Base-by-base conservation (phyloP, 352 stramenopile species). In the Peronospora belbahrii region DNA sequence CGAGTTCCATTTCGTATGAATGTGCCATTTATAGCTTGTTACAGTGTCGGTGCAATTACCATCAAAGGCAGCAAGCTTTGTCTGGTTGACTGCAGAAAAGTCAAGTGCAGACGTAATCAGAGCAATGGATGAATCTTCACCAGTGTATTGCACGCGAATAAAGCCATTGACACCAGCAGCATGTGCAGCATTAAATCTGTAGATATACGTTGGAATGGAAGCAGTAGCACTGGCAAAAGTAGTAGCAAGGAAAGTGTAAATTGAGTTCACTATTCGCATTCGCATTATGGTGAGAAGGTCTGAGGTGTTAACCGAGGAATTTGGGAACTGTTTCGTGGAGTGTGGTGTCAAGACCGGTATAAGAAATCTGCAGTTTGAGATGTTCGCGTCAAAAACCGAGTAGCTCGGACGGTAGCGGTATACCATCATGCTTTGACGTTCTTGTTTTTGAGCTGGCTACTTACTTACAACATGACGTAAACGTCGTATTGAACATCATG, bases 11-110 rank as follows among this genome's bases (percentile, higher is more conserved):
- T 65, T 67, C 25, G 61, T 67, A 51, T 80, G 67, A 32, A 83
- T 71, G 53, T 83, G 70, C 65, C 68, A 83, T 52, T 80, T 77
- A 44, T 58, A 83, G 25, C 40, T 46, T 37, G 50, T 72, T 2
- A 79, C 61, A 22, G 52, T 36, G n/a, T 33, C 41, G 2, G 59
- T 68, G 58, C 67, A 81, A 34, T 71, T 65, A 27, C 32, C 51
- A 28, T 79, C 70, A 15, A 64, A 54, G 1, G 59, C 43, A 14
- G 32, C 34, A 27, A 77, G 48, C 1, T 58, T 36, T 1, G 15
- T 20, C 31, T 62, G 51, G 35, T 66, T 25, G 10, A 77, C 44
- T 6, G 39, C 35, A 3, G 50, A 65, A 39, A 83, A 83, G 40
- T 79, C 65, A 30, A 83, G 55, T 6, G 56, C 39, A 4, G 56